Evolutionary conservation across 2,329 filamentous ascomycete genomes (phyloP).

Genomic region (Macroventuria anomochaeta): DNA sequence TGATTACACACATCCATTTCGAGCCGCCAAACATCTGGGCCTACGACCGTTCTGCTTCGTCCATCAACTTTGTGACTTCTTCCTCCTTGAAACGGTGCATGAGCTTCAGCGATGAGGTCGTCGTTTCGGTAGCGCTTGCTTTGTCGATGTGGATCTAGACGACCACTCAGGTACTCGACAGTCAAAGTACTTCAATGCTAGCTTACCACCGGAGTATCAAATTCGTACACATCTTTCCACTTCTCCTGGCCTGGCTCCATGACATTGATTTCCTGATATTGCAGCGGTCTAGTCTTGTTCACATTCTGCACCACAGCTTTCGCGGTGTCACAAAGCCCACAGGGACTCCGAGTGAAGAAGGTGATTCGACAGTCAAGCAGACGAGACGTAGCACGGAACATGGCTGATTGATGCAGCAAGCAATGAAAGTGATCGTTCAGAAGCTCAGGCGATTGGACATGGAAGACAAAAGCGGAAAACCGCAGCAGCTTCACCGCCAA

Average conservation of each 20-base stretch:
- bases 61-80: slow-evolving; percentile 73
- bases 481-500: slow-evolving; percentile 24
- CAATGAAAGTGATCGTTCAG: background rate
- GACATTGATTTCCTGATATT: slow-evolving; percentile 73
- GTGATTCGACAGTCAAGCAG: slow-evolving; percentile 65
- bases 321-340: slow-evolving; percentile 73
- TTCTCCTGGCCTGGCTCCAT: slow-evolving; percentile 66
- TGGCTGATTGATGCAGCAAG: slow-evolving; percentile 16
- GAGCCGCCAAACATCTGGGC: background rate
- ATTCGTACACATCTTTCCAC: slow-evolving; percentile 79
- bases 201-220: slow-evolving; percentile 79
- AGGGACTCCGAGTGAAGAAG: slow-evolving; percentile 75
- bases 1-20: background rate
- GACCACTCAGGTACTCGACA: slow-evolving; percentile 32
- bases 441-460: background rate
- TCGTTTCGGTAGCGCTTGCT: slow-evolving; percentile 54
- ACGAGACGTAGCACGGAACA: slow-evolving; percentile 43
- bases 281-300: slow-evolving; percentile 70
- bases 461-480: slow-evolving; percentile 9
- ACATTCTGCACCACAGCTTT: slow-evolving; percentile 72
- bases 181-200: background rate
- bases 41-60: slow-evolving; percentile 52
- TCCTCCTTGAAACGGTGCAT: slow-evolving; percentile 78
- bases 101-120: slow-evolving; percentile 68
- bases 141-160: slow-evolving; percentile 68